Percentiles rank a stretch among this genome's conserved stretches.
phyloP scores from a whole-genome alignment of 148 eudicot species.

The Nyssa sinensis region DNA sequence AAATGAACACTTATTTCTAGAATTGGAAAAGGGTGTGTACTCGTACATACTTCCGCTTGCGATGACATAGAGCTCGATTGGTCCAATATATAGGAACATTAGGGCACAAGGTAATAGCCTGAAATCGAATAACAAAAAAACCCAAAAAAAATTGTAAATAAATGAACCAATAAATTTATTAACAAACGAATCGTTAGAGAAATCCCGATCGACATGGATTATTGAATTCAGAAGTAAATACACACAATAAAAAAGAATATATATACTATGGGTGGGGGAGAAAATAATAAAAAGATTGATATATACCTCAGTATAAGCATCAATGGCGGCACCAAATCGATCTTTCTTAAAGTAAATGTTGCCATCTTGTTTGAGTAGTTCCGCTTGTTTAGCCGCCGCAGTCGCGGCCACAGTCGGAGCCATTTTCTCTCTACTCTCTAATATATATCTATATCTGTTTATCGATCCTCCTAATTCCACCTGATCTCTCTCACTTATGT shows the following conservation, averaged over 20 bases:
- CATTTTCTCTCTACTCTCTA: conserved; percentile 37
- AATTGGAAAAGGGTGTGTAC: neutral
- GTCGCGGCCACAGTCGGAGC: conserved; percentile 23
- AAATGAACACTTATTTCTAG: neutral
- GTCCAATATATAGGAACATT: conserved; percentile 79
- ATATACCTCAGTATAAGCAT: conserved; percentile 87
- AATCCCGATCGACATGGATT: too few relatives aligned
- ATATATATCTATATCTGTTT: too few relatives aligned
- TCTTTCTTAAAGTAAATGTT: conserved; percentile 60
- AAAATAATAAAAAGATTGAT: neutral
- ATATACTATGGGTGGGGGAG: too few relatives aligned
- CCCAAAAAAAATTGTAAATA: conserved; percentile 8
- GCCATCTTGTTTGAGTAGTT: conserved; percentile 64
- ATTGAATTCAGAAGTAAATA: neutral
- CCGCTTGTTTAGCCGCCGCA: conserved; percentile 58
- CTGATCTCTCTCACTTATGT: neutral
- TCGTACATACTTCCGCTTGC: conserved; percentile 58
- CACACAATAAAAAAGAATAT: neutral
- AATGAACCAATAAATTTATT: neutral
- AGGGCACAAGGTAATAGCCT: conserved; percentile 92
- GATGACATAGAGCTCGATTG: conserved; percentile 85
- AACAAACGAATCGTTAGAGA: neutral
- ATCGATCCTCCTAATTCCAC: neutral
- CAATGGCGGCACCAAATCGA: conserved; percentile 84
- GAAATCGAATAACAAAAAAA: conserved; percentile 8